Evolutionary conservation across 768 basidiomycete species (phyloP), one percentile per base, ranked within the genome.

Genomic region (Phanerodontia chrysosporium): DNA sequence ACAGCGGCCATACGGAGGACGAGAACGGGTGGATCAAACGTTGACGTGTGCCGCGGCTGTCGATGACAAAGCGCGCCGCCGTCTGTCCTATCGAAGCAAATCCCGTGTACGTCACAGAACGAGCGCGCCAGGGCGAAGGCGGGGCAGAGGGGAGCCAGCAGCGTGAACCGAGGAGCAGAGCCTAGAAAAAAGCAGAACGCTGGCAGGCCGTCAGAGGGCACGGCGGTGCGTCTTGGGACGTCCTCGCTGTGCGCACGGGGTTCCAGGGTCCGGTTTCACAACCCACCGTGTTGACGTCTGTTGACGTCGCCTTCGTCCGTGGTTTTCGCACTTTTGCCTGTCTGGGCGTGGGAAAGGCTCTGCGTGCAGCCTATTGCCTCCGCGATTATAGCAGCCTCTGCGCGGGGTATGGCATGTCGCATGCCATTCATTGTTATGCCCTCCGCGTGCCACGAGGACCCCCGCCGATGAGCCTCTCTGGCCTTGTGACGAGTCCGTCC

Each of bases 291-390:
- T 54, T 54, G 52, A 39, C 52, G 32, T 10, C 36, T 54, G n/a
- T 54, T 25, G 29, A 35, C 52, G 16, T 29, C 14, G 22, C 52
- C 36, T 13, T n/a, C 12, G 52, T 54, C 52, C 52, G 52, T 36
- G 52, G 35, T 54, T 54, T 54, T 54, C 52, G 52, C 52, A 54
- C 52, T 24, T 42, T n/a, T 14, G 24, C 52, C 22, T 5, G 7
- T 35, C 51, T 28, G 46, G 46, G 5, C 46, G 46, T 8, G 14
- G 21, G 5, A n/a, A n/a, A n/a, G 6, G 46, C 22, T 22, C 46
- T 48, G 22, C 46, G 46, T 18, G 22, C 46, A 25, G 21, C 10
- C 46, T 25, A 48, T 28, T 8, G 9, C 46, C 18, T 28, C 27
- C 22, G 24, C 46, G 21, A 9, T 5, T 22, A 10, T 48, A 9